Base-by-base conservation (phyloP, 345 rosid species). In the Murraya koenigii region DNA sequence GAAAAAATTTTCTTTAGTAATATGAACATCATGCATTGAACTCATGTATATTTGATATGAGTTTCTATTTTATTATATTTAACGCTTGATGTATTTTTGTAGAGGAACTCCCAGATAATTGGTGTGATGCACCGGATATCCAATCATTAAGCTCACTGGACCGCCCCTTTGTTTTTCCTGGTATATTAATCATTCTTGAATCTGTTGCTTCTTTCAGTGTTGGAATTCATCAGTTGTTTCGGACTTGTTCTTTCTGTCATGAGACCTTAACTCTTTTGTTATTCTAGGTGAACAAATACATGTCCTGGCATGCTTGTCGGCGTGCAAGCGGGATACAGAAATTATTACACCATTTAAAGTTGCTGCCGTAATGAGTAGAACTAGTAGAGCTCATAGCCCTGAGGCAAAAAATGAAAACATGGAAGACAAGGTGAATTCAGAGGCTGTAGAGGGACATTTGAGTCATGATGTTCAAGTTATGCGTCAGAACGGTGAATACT, bases 91-190 rank as follows among this genome's bases (percentile, higher is more conserved):
- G 52, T 78, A 36, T 61, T 85, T 56, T 54, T 81, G 80, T 84
- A 97, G 99, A 84, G 86, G 85, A 87, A 66, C 92, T 97, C 69
- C 92, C 90, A 10, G 90, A 90, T 78, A 81, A 86, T 65, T 93
- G 94, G 98, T 86, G 84, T 66, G 82, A 81, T 72, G 90, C 89
- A 2, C 83, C 80, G 15, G 92, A 90, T 87, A 89, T 93, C 70
- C 80, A 77, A 59, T 90, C 97, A 0, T 80, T 94, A 47, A 82
- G 80, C 25, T 86, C 98, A 10, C 77, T 90, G 77, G 98, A 90
- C 83, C 94, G 97, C 39, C 84, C 92, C 58, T 91, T 97, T 89
- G 97, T 97, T 69, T 94, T 97, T 78, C 97, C 97, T 39, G 99
- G 98, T 93, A 85, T 49, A 58, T 74, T 36, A 56, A 56, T 72